phyloP scores from a whole-genome alignment of 352 stramenopile genomes.

The Phytophthora sansomeana region DNA sequence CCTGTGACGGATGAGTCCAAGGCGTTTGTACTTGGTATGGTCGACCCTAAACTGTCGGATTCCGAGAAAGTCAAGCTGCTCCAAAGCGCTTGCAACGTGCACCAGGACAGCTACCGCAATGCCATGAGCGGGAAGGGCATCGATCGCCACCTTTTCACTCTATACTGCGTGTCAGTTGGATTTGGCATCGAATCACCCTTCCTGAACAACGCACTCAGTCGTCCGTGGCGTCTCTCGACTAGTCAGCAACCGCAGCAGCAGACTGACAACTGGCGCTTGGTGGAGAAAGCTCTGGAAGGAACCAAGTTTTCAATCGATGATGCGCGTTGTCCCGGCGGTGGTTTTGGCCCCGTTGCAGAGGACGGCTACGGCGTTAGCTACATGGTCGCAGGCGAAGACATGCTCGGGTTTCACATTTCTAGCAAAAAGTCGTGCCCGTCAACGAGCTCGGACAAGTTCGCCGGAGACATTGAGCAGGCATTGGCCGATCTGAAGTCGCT shows the following conservation, averaged over 20 bases:
- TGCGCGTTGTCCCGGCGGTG: conserved; percentile 79
- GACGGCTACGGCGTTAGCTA: conserved; percentile 93
- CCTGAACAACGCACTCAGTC: conserved; percentile 84
- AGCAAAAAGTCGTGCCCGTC: conserved; percentile 83
- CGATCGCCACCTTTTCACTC: conserved; percentile 96
- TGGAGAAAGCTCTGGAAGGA: conserved; percentile 72
- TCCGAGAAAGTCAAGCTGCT: conserved; percentile 89
- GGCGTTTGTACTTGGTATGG: conserved; percentile 92
- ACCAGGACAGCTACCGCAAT: conserved; percentile 93
- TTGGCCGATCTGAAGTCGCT: conserved; percentile 85
- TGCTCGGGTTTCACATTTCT: conserved; percentile 93
- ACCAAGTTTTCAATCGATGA: conserved; percentile 66
- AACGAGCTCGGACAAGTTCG: conserved; percentile 88
- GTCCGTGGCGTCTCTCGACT: conserved; percentile 89
- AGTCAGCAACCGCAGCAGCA: conserved; percentile 93
- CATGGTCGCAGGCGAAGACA: conserved; percentile 90
- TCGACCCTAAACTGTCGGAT: conserved; percentile 64
- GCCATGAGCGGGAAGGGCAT: conserved; percentile 93
- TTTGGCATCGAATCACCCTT: conserved; percentile 91
- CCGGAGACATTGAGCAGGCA: conserved; percentile 73
- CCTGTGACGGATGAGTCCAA: conserved; percentile 91
- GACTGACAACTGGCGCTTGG: conserved; percentile 79
- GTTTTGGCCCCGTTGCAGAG: conserved; percentile 90
- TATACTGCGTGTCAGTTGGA: conserved; percentile 92
- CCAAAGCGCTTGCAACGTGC: conserved; percentile 84